These are phyloP conservation scores for Cryptococcus maquisensis DNA, from an alignment of 1,284 basidiomycete species.

Conservation along the genomic window DNA sequence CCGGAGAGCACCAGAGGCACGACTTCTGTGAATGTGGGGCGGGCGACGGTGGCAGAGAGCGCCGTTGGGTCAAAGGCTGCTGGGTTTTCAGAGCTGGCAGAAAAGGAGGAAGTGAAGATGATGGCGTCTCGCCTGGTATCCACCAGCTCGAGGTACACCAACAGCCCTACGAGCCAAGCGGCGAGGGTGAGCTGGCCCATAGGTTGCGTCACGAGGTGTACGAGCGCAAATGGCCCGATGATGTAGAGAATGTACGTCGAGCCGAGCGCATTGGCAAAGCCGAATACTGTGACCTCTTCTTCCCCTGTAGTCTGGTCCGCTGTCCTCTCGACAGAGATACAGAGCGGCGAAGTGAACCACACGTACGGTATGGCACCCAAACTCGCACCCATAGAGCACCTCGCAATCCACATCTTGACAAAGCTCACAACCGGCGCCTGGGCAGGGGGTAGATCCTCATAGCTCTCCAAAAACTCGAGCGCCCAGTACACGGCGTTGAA, in stretches of 20 bases:
- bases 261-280: constrained; percentile 87
- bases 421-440: constrained; percentile 51
- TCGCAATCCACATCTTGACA: constrained; percentile 61
- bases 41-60: constrained; percentile 33
- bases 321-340: constrained; percentile 59
- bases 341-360: constrained; percentile 69
- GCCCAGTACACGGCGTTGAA: constrained; percentile 67
- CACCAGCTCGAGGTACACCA: constrained; percentile 69
- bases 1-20: constrained; percentile 71
- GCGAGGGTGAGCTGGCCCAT: constrained; percentile 75
- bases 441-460: constrained; percentile 36
- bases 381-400: constrained; percentile 56
- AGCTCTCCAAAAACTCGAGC: constrained; percentile 67
- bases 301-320: constrained; percentile 34
- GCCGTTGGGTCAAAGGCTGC: constrained; percentile 49
- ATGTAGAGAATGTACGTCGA: constrained; percentile 80
- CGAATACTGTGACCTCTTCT: constrained; percentile 65
- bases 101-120: constrained; percentile 49
- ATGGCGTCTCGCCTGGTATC: constrained; percentile 73
- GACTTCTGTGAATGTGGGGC: constrained; percentile 63
- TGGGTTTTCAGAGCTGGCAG: constrained; percentile 15
- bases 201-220: constrained; percentile 68
- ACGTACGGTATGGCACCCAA: constrained; percentile 58
- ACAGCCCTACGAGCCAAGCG: constrained; percentile 59
- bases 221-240: constrained; percentile 59